Base-by-base conservation (phyloP, 1,284 basidiomycete genomes). In the Boletellus deceptivus region DNA sequence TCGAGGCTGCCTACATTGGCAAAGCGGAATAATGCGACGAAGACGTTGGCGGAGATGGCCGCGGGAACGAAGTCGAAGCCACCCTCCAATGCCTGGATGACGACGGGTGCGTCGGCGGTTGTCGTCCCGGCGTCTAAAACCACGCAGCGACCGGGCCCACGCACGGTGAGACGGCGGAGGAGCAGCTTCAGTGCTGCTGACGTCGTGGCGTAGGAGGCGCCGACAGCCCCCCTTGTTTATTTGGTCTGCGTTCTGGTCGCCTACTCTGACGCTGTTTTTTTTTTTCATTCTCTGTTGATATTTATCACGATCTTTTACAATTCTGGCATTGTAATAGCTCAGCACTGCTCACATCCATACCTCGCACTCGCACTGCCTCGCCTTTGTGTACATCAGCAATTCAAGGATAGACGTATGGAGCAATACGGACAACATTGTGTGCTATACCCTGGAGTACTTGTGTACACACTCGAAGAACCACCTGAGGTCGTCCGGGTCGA, bases 391-490 rank as follows among this genome's bases (percentile, higher is more conserved):
- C 38, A 62, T 50, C 49, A 54, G 38, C 24, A 20, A 50, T 51
- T 34, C 48, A 27, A 61, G 43, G 50, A 55, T 59, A 50, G 42
- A 49, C 29, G 29, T 44, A 51, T 16, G 45, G 20, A 20, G 20
- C 20, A 20, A 20, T 4, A 20, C 20, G 20, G 22, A 22, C 22
- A 5, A 5, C 22, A 22, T 22, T 22, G 22, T 22, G 49, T 50
- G 46, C 49, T 49, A 25, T 52, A 52, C 49, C 35, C 22, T 47
- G 36, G 83, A 92, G 65, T 94, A 91, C 69, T 89, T 93, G 68
- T 92, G 90, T 37, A 96, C 83, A 64, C 92, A 93, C 70, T 96
- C 82, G 56, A 96, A 82, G 76, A 95, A 96, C 82, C 85, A 95
- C 47, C 79, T 76, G 71, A 95, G 76, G 70, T 95, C 91, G 53